A percentile compares a stretch with the other conserved stretches of the same genome.
These are phyloP conservation scores for Boletus coffeatus DNA, from an alignment of 1,284 basidiomycete species.

Conservation along the genomic window DNA sequence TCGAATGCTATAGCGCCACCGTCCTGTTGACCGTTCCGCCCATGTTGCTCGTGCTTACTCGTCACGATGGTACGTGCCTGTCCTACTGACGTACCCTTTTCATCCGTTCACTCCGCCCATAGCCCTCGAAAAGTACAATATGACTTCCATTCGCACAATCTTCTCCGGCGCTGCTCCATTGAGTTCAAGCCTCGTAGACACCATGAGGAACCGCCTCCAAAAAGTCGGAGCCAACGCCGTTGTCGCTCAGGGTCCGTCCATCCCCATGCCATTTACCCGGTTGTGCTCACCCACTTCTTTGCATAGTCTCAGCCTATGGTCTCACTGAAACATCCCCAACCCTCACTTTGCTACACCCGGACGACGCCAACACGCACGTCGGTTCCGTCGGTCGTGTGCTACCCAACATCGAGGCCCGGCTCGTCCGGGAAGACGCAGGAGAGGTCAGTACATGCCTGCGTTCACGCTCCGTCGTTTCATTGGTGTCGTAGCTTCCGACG, in stretches of 20 bases:
- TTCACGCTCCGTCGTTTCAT: slow-evolving; percentile 77
- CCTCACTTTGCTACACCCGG: slow-evolving; percentile 41
- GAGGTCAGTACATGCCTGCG: slow-evolving; percentile 43
- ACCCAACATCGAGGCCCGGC: slow-evolving; percentile 72
- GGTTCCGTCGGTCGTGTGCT: slow-evolving; percentile 71
- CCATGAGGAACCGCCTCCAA: slow-evolving; percentile 38
- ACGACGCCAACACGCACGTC: slow-evolving; percentile 39
- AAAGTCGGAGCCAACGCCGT: slow-evolving; percentile 31
- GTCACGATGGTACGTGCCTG: slow-evolving; percentile 47
- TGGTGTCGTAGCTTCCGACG: slow-evolving; percentile 38
- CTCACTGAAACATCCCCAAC: slow-evolving; percentile 76
- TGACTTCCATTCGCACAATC: slow-evolving; percentile 56
- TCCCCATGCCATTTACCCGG: neutral
- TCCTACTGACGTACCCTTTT: neutral
- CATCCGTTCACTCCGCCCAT: slow-evolving; percentile 7
- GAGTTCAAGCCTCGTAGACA: slow-evolving; percentile 52
- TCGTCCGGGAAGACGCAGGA: slow-evolving; percentile 60
- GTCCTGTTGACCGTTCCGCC: slow-evolving; percentile 75
- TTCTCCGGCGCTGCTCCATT: slow-evolving; percentile 84
- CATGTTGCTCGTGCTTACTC: slow-evolving; percentile 68
- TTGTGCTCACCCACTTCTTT: neutral
- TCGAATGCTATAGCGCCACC: slow-evolving; percentile 64
- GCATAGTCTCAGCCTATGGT: slow-evolving; percentile 52
- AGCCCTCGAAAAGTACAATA: slow-evolving; percentile 67
- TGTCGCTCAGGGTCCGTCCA: slow-evolving; percentile 42